Conservation (phyloP, 1,139 yeast species). For the Geotrichum macrosporum region DNA sequence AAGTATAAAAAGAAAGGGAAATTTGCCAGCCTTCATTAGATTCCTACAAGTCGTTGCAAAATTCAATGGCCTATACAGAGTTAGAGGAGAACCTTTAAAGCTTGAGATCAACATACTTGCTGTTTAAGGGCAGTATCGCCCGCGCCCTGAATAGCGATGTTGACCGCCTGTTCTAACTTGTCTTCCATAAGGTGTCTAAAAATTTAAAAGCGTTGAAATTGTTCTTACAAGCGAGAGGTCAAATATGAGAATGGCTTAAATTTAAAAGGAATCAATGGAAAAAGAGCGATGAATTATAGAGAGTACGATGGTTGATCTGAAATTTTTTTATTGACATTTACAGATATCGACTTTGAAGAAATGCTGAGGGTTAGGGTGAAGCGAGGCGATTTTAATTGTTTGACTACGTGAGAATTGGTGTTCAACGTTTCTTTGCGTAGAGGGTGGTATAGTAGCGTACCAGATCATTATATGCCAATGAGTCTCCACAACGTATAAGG, state of each 20-base stretch:
- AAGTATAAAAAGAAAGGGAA: conserved; percentile 58
- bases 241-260: no score
- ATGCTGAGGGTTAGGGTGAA: no score
- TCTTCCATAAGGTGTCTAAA: conserved; percentile 60
- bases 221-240: no score
- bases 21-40: conserved; percentile 78
- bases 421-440: conserved; percentile 28
- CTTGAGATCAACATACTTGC: conserved; percentile 43
- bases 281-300: no score
- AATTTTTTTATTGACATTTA: no score
- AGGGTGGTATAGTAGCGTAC: conserved; percentile 57
- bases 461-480: conserved; percentile 54
- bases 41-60: conserved; percentile 67
- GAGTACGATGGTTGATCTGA: no score
- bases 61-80: conserved; percentile 57
- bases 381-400: no score
- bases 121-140: conserved; percentile 63
- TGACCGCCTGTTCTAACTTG: conserved; percentile 91
- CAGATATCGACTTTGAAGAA: no score
- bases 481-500: conserved; percentile 56
- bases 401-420: no score
- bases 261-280: no score
- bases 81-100: neutral
- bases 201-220: no score
- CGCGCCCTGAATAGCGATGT: conserved; percentile 77